Evolutionary conservation across 768 basidiomycete genomes (phyloP).

Genomic region (Hypholoma sublateritium): DNA sequence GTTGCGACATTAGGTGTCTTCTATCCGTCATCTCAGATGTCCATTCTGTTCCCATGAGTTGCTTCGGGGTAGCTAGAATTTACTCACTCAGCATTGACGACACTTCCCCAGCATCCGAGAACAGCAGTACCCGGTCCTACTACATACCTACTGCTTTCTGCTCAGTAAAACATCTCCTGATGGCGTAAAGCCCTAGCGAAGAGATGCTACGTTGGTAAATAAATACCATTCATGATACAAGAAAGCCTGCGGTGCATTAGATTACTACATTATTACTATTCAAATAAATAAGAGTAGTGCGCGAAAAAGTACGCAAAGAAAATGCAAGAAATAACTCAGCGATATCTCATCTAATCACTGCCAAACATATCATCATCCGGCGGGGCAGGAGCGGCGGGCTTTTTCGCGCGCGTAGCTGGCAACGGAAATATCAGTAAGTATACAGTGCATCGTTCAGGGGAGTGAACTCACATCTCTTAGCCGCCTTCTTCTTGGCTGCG

Average conservation of each 20-base stretch:
- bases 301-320: background rate
- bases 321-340: background rate
- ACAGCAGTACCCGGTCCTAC: too few species aligned
- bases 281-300: background rate
- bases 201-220: too few species aligned
- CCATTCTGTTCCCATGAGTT: too few species aligned
- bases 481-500: constrained; percentile 70
- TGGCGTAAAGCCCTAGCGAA: too few species aligned
- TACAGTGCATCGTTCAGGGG: background rate
- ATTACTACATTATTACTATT: background rate
- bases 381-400: constrained; percentile 14
- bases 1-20: too few species aligned
- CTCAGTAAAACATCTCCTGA: too few species aligned
- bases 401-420: constrained; percentile 20
- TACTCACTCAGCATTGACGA: too few species aligned
- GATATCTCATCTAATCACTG: constrained; percentile 12
- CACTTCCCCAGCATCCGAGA: too few species aligned
- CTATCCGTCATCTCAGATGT: too few species aligned
- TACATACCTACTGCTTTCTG: too few species aligned
- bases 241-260: background rate
- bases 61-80: too few species aligned
- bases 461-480: constrained; percentile 37
- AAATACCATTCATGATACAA: too few species aligned
- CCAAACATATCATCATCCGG: constrained; percentile 25
- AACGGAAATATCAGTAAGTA: background rate